phyloP scores from a whole-genome alignment of 345 rosid genomes.

The Syzygium grande region DNA sequence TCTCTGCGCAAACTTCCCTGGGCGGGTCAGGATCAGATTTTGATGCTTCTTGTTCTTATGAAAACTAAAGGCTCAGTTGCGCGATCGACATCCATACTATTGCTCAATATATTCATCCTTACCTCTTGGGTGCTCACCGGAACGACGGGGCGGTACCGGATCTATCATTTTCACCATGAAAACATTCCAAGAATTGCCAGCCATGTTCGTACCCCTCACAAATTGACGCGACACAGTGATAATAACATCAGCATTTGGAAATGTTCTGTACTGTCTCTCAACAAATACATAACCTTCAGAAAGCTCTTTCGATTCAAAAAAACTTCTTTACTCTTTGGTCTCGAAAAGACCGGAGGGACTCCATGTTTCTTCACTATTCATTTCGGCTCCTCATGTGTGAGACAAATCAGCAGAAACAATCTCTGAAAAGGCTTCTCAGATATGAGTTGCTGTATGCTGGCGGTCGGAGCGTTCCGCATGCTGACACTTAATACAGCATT shows the following conservation, averaged over 20 bases:
- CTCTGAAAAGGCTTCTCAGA: not conserved
- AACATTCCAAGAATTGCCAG: not conserved
- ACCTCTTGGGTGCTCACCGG: not conserved
- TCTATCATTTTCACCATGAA: not conserved
- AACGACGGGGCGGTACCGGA: fast-evolving
- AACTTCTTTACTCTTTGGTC: not conserved
- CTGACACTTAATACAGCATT: not conserved
- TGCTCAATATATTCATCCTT: not conserved
- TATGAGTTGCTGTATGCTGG: not conserved
- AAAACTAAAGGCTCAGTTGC: not conserved
- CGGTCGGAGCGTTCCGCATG: not conserved
- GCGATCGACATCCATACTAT: not conserved
- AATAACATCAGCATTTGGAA: not conserved
- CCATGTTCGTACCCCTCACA: not conserved
- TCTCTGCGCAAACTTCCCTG: not conserved
- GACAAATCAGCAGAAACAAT: not conserved
- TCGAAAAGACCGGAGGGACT: not conserved
- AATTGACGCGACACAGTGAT: not conserved
- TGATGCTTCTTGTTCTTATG: not conserved
- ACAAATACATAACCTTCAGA: not conserved
- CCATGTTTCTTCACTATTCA: not conserved
- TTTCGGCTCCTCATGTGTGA: not conserved
- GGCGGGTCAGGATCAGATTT: not conserved
- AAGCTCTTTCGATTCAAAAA: not conserved
- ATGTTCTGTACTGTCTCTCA: not conserved